Evolutionary conservation across 164 flowering plant species (phyloP).

Genomic region (Piper betle): DNA sequence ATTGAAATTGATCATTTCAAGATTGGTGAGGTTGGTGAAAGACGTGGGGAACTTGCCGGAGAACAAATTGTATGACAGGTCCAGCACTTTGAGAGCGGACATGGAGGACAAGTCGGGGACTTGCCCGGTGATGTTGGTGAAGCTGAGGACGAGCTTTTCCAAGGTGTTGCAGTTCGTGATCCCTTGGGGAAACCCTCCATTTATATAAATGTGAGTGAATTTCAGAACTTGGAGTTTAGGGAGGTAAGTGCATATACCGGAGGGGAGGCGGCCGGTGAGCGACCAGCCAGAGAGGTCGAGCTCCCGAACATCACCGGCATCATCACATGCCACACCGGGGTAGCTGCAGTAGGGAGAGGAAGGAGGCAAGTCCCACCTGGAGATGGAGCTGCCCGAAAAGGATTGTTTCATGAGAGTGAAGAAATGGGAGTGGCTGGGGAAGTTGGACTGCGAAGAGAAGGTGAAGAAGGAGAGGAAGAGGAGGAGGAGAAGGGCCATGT

Average conservation of each 20-base stretch:
- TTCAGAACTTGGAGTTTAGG: constrained; percentile 44
- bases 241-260: constrained; percentile 43
- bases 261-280: constrained; percentile 51
- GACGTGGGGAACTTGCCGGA: constrained; percentile 66
- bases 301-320: constrained; percentile 27
- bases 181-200: constrained; percentile 38
- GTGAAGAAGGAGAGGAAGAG: constrained; percentile 10
- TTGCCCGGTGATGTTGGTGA: constrained; percentile 24
- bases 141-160: constrained; percentile 50
- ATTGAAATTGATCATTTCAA: constrained; percentile 55
- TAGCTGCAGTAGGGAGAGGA: constrained; percentile 34
- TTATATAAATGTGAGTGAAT: constrained; percentile 33
- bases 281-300: constrained; percentile 50
- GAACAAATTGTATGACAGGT: constrained; percentile 55
- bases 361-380: constrained; percentile 30
- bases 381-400: constrained; percentile 35
- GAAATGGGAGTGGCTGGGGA: constrained; percentile 39
- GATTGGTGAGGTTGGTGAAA: constrained; percentile 50
- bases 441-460: constrained; percentile 11
- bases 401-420: constrained; percentile 53
- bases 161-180: constrained; percentile 52
- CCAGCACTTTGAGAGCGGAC: constrained; percentile 39
- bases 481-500: constrained; percentile 6
- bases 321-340: constrained; percentile 54
- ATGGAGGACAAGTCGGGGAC: constrained; percentile 57